Evolutionary conservation across 2,329 filamentous ascomycete species (phyloP).

Genomic region (Colletotrichum limetticola): DNA sequence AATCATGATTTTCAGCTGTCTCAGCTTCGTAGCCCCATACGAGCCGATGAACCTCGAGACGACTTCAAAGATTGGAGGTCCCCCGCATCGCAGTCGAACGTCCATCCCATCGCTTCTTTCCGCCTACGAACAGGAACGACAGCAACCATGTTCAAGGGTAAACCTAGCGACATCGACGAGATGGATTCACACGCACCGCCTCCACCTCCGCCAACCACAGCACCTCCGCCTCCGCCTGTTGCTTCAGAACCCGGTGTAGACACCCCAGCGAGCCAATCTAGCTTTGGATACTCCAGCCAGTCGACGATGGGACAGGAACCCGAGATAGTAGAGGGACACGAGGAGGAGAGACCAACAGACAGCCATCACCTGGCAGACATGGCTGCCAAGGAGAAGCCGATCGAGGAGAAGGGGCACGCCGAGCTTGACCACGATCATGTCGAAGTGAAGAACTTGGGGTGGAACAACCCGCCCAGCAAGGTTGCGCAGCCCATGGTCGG

Average conservation of each 20-base stretch:
- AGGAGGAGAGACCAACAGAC: slow-evolving; percentile 45
- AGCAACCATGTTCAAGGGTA: slow-evolving; percentile 29
- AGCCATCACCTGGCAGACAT: slow-evolving; percentile 51
- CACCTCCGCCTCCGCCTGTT: not conserved
- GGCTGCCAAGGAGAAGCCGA: slow-evolving; percentile 35
- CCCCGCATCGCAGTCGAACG: not conserved
- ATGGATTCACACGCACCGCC: slow-evolving; percentile 7
- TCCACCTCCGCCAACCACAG: not conserved
- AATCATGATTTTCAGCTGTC: slow-evolving; percentile 6
- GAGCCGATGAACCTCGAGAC: not conserved
- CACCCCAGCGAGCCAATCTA: slow-evolving; percentile 7
- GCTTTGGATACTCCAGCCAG: slow-evolving; percentile 22
- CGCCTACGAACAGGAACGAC: not conserved
- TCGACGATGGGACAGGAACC: slow-evolving; percentile 40
- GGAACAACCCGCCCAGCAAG: slow-evolving; percentile 69
- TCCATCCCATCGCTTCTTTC: not conserved
- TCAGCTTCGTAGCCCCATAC: slow-evolving; percentile 3
- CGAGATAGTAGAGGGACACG: slow-evolving; percentile 41
- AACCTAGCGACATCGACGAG: slow-evolving; percentile 1
- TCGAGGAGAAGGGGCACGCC: slow-evolving; percentile 55
- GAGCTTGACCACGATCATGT: slow-evolving; percentile 60
- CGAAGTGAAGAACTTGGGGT: slow-evolving; percentile 75
- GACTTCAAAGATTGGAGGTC: not conserved
- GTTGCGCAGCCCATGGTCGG: slow-evolving; percentile 71
- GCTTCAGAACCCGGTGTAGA: not conserved